Percentiles rank a stretch among this genome's conserved stretches.
phyloP scores from a whole-genome alignment of 2,329 filamentous ascomycete species.

The Cladosporium sp. region DNA sequence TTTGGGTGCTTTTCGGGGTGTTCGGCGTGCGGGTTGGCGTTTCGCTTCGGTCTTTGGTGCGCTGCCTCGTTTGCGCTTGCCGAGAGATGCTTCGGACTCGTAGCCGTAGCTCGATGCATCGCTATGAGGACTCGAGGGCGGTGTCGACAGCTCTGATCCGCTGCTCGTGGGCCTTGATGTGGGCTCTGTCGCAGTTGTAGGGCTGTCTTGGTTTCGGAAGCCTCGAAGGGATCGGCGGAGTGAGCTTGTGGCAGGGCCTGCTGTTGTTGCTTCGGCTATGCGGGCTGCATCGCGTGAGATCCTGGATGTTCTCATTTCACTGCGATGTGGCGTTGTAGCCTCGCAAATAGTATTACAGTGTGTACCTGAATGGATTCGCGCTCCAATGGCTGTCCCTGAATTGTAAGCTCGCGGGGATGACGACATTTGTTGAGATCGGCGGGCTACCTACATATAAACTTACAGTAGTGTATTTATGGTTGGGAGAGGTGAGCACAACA shows the following conservation, averaged over 20 bases:
- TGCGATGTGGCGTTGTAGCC: neutral
- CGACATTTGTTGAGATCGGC: constrained; percentile 6
- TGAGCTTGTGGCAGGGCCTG: constrained; percentile 3
- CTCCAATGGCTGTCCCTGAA: neutral
- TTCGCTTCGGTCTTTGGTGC: constrained; percentile 1
- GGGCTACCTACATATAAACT: too few relatives aligned
- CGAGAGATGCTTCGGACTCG: constrained; percentile 9
- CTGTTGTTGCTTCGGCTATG: constrained; percentile 17
- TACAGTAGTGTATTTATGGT: too few relatives aligned
- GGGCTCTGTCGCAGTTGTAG: neutral
- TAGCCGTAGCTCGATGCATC: constrained; percentile 1
- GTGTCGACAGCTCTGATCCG: constrained; percentile 15
- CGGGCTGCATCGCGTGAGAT: constrained; percentile 24
- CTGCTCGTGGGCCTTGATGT: constrained; percentile 4
- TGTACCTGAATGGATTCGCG: neutral
- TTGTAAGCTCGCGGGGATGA: neutral
- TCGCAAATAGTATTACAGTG: too few relatives aligned
- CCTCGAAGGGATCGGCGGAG: constrained; percentile 21
- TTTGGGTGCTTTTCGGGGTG: constrained; percentile 27
- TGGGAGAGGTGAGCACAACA: too few relatives aligned
- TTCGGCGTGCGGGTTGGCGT: constrained; percentile 16
- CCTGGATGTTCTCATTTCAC: constrained; percentile 21
- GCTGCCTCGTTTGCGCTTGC: constrained; percentile 24
- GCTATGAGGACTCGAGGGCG: constrained; percentile 15
- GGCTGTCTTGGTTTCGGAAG: constrained; percentile 15